These are phyloP conservation scores for Russula foetens DNA, from an alignment of 768 basidiomycete genomes.

Conservation along the genomic window DNA sequence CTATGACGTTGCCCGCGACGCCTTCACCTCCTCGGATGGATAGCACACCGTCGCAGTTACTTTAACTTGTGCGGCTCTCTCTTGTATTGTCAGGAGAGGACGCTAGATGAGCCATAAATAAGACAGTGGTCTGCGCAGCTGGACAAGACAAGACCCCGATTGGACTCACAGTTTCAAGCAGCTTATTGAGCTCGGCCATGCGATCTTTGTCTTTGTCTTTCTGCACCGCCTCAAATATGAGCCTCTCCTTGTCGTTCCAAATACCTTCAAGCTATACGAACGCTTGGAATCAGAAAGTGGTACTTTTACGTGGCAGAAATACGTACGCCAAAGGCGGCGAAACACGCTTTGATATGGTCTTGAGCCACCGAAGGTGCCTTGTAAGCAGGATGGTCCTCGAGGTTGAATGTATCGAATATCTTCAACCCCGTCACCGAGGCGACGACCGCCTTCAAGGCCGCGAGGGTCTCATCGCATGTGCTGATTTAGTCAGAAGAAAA, in stretches of 20 bases:
- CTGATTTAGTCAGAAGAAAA: not conserved
- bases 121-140: not conserved
- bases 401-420: not conserved
- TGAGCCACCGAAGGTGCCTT: not conserved
- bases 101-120: not conserved
- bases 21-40: not conserved
- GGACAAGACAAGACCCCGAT: not conserved
- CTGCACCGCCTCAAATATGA: not conserved
- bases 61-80: not conserved
- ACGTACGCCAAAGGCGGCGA: slow-evolving; percentile 7
- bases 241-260: not conserved
- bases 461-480: slow-evolving; percentile 4
- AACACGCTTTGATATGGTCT: not conserved
- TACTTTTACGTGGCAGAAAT: not conserved
- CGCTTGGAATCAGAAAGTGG: not conserved
- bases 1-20: not conserved
- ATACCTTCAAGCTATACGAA: not conserved
- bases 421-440: slow-evolving; percentile 6
- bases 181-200: slow-evolving; percentile 4
- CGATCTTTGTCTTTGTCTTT: slow-evolving; percentile 8
- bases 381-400: slow-evolving; percentile 6
- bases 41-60: not conserved
- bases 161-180: not conserved
- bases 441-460: not conserved
- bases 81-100: not conserved